phyloP scores from a whole-genome alignment of 139 green algal species.

The Chlorella sp. region DNA sequence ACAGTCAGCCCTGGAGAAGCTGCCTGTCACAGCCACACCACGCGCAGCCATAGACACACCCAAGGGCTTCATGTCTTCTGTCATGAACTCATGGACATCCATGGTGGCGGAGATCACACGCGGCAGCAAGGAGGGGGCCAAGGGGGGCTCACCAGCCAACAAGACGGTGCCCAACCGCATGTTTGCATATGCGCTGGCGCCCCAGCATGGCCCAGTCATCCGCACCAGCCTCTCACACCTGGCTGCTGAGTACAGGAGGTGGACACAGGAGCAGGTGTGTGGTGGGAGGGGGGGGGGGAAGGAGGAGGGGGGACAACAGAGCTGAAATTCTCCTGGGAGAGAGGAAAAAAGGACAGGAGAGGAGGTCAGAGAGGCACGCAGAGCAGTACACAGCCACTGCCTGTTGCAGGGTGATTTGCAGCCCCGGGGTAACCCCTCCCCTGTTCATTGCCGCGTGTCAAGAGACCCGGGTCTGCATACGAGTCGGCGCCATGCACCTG shows the following conservation, averaged over 20 bases:
- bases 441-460: not conserved
- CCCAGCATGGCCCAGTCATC: too few species aligned
- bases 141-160: not conserved
- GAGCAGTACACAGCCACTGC: too few species aligned
- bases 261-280: too few species aligned
- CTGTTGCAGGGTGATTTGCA: not conserved
- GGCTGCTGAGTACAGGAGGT: too few species aligned
- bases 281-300: too few species aligned
- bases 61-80: not conserved
- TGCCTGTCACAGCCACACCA: conserved; percentile 49
- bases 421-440: not conserved
- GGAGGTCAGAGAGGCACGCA: too few species aligned
- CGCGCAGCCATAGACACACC: not conserved
- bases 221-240: too few species aligned
- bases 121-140: not conserved
- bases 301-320: too few species aligned
- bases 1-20: conserved; percentile 60
- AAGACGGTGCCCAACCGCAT: not conserved
- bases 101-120: not conserved
- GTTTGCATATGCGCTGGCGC: too few species aligned
- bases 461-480: not conserved
- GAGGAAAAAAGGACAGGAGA: too few species aligned
- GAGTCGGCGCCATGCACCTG: not conserved
- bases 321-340: too few species aligned
- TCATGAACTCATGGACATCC: not conserved